Evolutionary conservation across 768 basidiomycete genomes (phyloP), one percentile per base, ranked within the genome.

Genomic region (Ramaria sp.): DNA sequence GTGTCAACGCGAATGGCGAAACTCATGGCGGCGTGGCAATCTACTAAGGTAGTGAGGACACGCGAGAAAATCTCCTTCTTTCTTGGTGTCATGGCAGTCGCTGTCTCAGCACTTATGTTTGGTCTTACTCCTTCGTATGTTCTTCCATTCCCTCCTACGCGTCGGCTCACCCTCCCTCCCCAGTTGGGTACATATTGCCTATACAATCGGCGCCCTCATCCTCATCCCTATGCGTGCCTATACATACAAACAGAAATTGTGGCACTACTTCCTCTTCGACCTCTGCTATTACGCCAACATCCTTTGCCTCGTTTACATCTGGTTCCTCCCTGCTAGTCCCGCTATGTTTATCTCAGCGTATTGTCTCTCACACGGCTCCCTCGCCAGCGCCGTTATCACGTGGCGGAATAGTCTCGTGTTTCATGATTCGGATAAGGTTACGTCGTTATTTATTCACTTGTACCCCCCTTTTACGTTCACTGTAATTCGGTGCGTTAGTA

Each of bases 351-450:
- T 90, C 48, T 89, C 93, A 3, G 94, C 90, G 63, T 98, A 96
- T 63, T 88, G 89, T 60, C 77, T 98, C 24, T 88, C 91, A 0
- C 85, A 96, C 64, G 96, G 93, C 0, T 79, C 88, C 0, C 77
- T 96, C 30, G 94, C 90, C 0, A 90, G 88, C 50, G 94, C 95
- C 0, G 93, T 98, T 48, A 89, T 97, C 61, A 97, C 95, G 9
- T 99, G 96, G 96, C 78, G 96, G 57, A 99, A 99, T 64, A 94
- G 90, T 60, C 81, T 99, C 22, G 96, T 99, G 2, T 99, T 99
- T 71, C 96, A 99, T 63, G 93, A 95, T 63, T 77, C 82, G 53
- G 96, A 99, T 67, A 98, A 98, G 68, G 88, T 97, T 64, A 97
- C 89, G 16, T 91, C 88, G 9, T 71, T 99, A 24, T 98, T 94